Conservation (phyloP, 345 rosid genomes). For the Streptanthus diversifolius region DNA sequence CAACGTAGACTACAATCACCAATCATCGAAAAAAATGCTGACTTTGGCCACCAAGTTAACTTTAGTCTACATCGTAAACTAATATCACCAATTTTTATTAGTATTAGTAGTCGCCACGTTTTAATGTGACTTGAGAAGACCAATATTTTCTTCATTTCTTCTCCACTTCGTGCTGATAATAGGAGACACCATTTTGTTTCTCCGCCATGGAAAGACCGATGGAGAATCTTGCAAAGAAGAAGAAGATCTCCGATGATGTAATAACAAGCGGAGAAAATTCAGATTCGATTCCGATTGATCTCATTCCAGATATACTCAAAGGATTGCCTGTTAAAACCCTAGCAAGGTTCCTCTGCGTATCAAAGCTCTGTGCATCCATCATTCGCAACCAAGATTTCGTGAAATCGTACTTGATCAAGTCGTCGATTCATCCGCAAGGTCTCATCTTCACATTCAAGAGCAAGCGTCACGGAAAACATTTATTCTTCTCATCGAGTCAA, state of each 20-base stretch:
- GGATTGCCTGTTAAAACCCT: background rate
- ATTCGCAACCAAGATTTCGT: conserved; percentile 1
- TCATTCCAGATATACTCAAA: background rate
- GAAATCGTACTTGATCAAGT: background rate
- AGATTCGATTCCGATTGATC: background rate
- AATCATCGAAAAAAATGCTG: too few species aligned
- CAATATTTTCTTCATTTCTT: background rate
- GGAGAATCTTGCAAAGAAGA: background rate
- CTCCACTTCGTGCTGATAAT: background rate
- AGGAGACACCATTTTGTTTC: background rate
- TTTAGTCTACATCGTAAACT: too few species aligned
- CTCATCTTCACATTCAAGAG: conserved; percentile 14
- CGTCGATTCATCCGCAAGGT: background rate
- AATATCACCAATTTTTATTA: too few species aligned
- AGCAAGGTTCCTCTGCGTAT: background rate
- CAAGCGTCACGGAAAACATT: background rate
- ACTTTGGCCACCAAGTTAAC: too few species aligned
- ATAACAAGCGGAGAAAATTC: background rate
- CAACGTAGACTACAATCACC: too few species aligned
- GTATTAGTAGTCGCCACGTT: background rate
- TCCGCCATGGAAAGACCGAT: background rate
- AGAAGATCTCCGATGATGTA: background rate
- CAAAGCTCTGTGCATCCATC: background rate
- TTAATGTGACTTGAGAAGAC: background rate
- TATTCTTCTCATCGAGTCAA: conserved; percentile 5